Evolutionary conservation across 495 filamentous ascomycete species (phyloP).

Genomic region (Aspergillus sparsus): DNA sequence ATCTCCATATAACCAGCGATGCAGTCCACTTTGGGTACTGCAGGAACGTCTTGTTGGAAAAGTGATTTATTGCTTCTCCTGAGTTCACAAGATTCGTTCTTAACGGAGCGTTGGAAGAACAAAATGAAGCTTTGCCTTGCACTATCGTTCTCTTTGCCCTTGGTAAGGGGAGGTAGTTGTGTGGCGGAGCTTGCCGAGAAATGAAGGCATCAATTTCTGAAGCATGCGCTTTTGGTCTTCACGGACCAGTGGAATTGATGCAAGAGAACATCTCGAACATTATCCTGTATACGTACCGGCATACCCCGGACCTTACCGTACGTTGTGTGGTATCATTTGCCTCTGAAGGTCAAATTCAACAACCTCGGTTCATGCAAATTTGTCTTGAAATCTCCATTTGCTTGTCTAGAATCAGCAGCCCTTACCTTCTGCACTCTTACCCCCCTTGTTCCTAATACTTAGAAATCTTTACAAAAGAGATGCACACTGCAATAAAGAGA

Average conservation of each 20-base stretch:
- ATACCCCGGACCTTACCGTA: slow-evolving; percentile 9
- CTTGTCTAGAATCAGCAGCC: background rate
- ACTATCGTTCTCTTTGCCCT: slow-evolving; percentile 34
- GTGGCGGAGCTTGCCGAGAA: slow-evolving; percentile 48
- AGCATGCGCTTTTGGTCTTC: slow-evolving; percentile 39
- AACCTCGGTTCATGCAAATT: background rate
- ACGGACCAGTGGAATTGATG: slow-evolving; percentile 60
- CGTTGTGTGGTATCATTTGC: background rate
- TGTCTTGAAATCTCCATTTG: background rate
- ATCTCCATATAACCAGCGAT: slow-evolving; percentile 55
- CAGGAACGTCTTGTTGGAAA: slow-evolving; percentile 58
- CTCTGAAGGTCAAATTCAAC: background rate
- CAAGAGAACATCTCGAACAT: slow-evolving; percentile 75
- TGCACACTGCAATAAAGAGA: background rate
- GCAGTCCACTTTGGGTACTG: slow-evolving; percentile 66
- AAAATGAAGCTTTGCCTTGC: slow-evolving; percentile 32
- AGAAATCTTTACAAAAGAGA: background rate
- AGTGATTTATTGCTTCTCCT: slow-evolving; percentile 36
- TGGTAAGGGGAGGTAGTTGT: slow-evolving; percentile 20
- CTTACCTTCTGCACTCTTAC: slow-evolving; percentile 1
- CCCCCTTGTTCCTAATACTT: background rate
- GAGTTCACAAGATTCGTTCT: slow-evolving; percentile 51
- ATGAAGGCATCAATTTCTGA: slow-evolving; percentile 66
- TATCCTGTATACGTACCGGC: slow-evolving; percentile 12
- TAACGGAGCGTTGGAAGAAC: slow-evolving; percentile 80